Base-by-base conservation (phyloP, 306 rosid species). In the Hippophae gyantsensis region DNA sequence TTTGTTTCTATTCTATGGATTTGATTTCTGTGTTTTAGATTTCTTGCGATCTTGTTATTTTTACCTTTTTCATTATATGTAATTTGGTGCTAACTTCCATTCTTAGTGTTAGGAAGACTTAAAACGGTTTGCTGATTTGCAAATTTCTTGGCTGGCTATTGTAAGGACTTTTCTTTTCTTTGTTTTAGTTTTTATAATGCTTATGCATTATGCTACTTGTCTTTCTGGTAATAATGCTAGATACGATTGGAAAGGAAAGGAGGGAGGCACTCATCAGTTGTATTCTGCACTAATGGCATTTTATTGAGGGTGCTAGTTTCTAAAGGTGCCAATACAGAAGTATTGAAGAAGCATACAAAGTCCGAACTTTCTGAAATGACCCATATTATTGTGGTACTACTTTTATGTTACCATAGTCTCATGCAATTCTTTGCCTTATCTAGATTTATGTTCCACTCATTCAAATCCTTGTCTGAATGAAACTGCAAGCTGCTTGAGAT, bases 281-380 rank as follows among this genome's bases (percentile, higher is more conserved):
- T 92, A 62, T 79, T 92, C 69, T 92, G 99, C 82, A 92, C 99
- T 13, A 88, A 85, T 69, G 96, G 99, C 63, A 61, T 88, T 78
- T 65, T 92, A 46, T 73, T 86, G 81, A 87, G 95, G 75, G 77
- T 88, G 65, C 64, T 92, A 81, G 75, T 88, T 63, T 71, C 93
- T 66, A 72, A 55, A 18, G 82, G 82, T 64, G 72, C 64, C 60
- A 74, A 62, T 52, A 63, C 2, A 54, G 66, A 66, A 55, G 62
- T 57, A 27, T 52, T 51, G 13, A 59, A 9, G 44, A 61, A 70
- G 76, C 50, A 44, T 60, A 74, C 48, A 67, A 68, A 77, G 58
- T 73, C 72, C 47, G 73, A 55, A 48, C 52, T 72, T 47, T 75
- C 81, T 57, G 83, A 69, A 71, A 71, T 92, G 53, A 92, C 99